Conservation (phyloP, 176 grass and related monocot species). For the Alopecurus myosuroides region DNA sequence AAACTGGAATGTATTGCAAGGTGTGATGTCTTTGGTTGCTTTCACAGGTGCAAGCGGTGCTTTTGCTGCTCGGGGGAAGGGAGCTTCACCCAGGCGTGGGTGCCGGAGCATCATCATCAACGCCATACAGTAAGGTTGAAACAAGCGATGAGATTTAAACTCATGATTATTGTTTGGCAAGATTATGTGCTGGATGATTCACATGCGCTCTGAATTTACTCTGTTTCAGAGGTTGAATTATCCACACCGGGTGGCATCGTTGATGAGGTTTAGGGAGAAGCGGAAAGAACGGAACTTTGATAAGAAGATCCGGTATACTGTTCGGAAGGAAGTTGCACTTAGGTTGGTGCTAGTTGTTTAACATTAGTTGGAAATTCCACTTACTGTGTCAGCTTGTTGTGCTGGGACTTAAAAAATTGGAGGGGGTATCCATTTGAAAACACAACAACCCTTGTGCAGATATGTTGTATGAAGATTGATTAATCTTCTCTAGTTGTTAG, state of each 20-base stretch:
- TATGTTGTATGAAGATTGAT: not conserved
- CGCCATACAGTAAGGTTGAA: slow-evolving; percentile 70
- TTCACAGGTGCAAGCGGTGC: slow-evolving; percentile 90
- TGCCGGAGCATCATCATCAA: slow-evolving; percentile 41
- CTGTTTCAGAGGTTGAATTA: slow-evolving; percentile 73
- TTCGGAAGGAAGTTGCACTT: slow-evolving; percentile 90
- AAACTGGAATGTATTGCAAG: not conserved
- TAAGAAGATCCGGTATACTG: slow-evolving; percentile 95
- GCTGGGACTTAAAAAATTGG: not conserved
- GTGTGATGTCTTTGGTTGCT: not conserved
- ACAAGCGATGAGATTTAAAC: not conserved
- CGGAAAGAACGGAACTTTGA: slow-evolving; percentile 97
- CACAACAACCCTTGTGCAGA: not conserved
- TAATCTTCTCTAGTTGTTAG: not conserved
- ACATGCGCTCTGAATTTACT: not conserved
- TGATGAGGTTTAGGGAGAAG: slow-evolving; percentile 98
- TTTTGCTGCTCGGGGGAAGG: slow-evolving; percentile 87
- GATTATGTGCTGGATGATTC: not conserved
- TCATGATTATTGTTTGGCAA: not conserved
- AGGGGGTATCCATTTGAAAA: not conserved
- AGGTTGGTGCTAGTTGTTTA: slow-evolving; percentile 51
- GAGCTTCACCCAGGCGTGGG: slow-evolving; percentile 60
- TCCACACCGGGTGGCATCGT: slow-evolving; percentile 86
- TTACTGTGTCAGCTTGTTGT: not conserved
- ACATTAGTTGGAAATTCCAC: not conserved